Percentiles rank a stretch among this genome's conserved stretches.
Evolutionary conservation across 345 rosid species (phyloP).

Genomic region (Corymbia maculata): DNA sequence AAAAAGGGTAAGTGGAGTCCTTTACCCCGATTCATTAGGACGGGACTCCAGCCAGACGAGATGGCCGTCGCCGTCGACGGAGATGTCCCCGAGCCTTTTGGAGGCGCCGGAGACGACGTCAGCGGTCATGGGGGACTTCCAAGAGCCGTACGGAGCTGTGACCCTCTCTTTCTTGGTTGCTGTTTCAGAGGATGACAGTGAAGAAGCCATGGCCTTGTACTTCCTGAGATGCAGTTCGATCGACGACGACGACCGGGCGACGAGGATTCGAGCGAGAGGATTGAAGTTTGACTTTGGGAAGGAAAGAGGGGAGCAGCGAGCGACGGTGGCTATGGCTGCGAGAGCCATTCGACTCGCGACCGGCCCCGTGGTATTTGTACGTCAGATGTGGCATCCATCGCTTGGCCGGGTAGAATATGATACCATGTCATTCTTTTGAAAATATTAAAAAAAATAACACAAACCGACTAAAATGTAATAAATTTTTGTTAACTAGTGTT

Average conservation of each 20-base stretch:
- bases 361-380: not conserved
- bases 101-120: conserved; percentile 77
- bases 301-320: conserved; percentile 14
- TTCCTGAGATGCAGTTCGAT: not conserved
- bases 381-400: not conserved
- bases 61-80: conserved; percentile 61
- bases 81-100: conserved; percentile 69
- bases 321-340: conserved; percentile 8
- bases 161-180: conserved; percentile 7
- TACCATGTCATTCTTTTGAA: not conserved
- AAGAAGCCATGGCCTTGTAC: conserved; percentile 40
- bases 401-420: not conserved
- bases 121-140: conserved; percentile 92
- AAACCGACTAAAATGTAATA: not conserved
- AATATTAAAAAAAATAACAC: not conserved
- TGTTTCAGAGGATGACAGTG: conserved; percentile 3
- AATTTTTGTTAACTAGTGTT: not conserved
- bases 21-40: conserved; percentile 70
- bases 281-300: not conserved
- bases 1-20: not conserved
- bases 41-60: conserved; percentile 85
- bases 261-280: not conserved
- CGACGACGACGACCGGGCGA: not conserved
- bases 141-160: conserved; percentile 80
- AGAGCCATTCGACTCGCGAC: conserved; percentile 4